A percentile compares a stretch with the other conserved stretches of the same genome.
Conservation (phyloP, 108 stramenopile species). For the Skeletonema marinoi region DNA sequence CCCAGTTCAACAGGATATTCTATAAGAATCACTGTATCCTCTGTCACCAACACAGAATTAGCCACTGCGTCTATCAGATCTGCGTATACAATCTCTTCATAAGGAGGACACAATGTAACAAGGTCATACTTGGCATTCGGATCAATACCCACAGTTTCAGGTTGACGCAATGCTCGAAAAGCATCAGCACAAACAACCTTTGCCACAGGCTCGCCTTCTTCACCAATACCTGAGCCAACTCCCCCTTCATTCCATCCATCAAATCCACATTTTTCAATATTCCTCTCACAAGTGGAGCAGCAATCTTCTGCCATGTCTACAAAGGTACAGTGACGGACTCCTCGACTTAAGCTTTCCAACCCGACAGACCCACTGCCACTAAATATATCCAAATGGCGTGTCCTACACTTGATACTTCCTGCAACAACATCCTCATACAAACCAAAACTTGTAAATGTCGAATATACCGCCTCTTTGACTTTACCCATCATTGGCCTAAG, state of each 20-base stretch:
- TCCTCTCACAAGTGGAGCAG: slow-evolving; percentile 66
- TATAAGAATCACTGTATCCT: slow-evolving; percentile 88
- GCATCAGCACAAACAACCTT: slow-evolving; percentile 86
- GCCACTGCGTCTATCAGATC: slow-evolving; percentile 85
- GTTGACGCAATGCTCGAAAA: slow-evolving; percentile 82
- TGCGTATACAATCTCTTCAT: slow-evolving; percentile 95
- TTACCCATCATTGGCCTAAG: slow-evolving; percentile 99
- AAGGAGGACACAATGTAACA: slow-evolving; percentile 93
- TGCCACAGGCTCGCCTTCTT: slow-evolving; percentile 47
- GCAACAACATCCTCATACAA: slow-evolving; percentile 66
- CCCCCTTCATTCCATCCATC: slow-evolving; percentile 42
- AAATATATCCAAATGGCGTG: slow-evolving; percentile 91
- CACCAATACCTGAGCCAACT: slow-evolving; percentile 30
- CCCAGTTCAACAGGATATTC: slow-evolving; percentile 97
- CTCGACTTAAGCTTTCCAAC: slow-evolving; percentile 89
- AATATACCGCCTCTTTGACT: slow-evolving; percentile 94
- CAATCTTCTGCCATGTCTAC: slow-evolving; percentile 82
- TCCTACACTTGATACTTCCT: slow-evolving; percentile 17
- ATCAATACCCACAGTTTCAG: slow-evolving; percentile 75
- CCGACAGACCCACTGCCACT: slow-evolving; percentile 94
- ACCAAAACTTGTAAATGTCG: slow-evolving; percentile 87
- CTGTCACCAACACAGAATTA: slow-evolving; percentile 69
- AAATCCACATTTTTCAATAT: slow-evolving; percentile 81
- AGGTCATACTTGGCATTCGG: slow-evolving; percentile 72
- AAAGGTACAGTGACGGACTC: slow-evolving; percentile 88